These are phyloP conservation scores for Pestalotiopsis sp. DNA, from an alignment of 2,329 filamentous ascomycete species.

Conservation along the genomic window DNA sequence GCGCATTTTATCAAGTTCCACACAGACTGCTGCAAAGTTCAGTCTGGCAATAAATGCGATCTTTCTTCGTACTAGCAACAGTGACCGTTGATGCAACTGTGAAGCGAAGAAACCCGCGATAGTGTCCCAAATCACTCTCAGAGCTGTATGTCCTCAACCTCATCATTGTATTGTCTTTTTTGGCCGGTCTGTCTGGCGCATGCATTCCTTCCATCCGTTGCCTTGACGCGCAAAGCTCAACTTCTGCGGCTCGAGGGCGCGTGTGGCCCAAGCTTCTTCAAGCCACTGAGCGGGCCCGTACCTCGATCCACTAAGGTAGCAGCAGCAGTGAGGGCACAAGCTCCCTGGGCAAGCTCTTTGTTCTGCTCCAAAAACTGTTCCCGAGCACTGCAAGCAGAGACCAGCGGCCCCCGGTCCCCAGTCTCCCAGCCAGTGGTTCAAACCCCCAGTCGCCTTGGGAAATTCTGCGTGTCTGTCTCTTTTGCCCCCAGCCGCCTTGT, in stretches of 20 bases:
- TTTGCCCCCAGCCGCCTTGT: slow-evolving; percentile 7
- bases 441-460: slow-evolving; percentile 2
- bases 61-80: background rate
- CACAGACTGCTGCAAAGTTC: background rate
- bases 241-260: background rate
- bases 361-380: background rate
- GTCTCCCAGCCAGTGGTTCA: background rate
- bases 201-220: no score
- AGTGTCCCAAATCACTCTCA: background rate
- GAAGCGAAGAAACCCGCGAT: background rate
- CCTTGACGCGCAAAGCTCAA: no score
- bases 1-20: background rate
- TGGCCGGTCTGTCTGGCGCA: background rate
- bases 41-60: background rate
- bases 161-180: background rate
- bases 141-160: background rate
- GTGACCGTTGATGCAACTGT: background rate
- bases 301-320: background rate
- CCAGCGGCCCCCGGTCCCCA: background rate
- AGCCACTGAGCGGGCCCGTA: background rate
- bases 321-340: background rate
- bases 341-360: background rate
- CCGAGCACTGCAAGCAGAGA: background rate
- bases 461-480: slow-evolving; percentile 5
- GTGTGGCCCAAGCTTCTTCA: background rate